Percentiles rank a stretch among this genome's conserved stretches.
phyloP scores from a whole-genome alignment of 495 filamentous ascomycete genomes.

The Alectoria sarmentosa region DNA sequence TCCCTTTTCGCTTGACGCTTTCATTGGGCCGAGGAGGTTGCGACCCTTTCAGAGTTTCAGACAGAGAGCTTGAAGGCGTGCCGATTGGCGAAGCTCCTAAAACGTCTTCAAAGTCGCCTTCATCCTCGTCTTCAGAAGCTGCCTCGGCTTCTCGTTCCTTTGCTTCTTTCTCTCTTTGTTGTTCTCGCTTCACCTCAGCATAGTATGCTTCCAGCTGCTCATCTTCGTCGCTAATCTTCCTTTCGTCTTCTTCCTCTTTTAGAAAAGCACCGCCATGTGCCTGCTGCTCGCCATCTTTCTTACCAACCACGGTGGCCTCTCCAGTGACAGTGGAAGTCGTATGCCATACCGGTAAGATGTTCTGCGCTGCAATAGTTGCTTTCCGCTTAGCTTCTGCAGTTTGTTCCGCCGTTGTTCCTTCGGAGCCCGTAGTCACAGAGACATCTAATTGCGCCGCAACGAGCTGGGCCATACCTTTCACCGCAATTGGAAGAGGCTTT shows the following conservation, averaged over 20 bases:
- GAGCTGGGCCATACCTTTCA: conserved; percentile 59
- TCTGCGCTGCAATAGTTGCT: conserved; percentile 70
- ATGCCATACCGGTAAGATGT: conserved; percentile 84
- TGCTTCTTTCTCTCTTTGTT: conserved; percentile 42
- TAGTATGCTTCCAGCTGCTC: conserved; percentile 48
- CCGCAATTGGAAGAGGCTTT: conserved; percentile 52
- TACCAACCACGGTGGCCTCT: conserved; percentile 28
- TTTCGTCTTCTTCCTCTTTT: conserved; percentile 50
- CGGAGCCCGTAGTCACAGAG: conserved; percentile 63
- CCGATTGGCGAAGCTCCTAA: conserved; percentile 4
- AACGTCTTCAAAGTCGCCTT: conserved; percentile 47
- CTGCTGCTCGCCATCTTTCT: conserved; percentile 31
- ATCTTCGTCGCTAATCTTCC: conserved; percentile 41
- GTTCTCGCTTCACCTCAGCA: conserved; percentile 44
- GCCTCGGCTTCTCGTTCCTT: conserved; percentile 38
- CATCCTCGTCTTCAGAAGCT: conserved; percentile 42
- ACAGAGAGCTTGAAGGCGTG: conserved; percentile 26
- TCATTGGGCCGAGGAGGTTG: conserved; percentile 31
- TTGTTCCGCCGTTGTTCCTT: conserved; percentile 67
- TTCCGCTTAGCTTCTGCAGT: conserved; percentile 65
- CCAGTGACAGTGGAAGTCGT: conserved; percentile 71
- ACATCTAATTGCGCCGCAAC: conserved; percentile 69
- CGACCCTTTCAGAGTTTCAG: not conserved
- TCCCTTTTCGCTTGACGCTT: conserved; percentile 15
- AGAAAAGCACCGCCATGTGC: conserved; percentile 22